Percentiles rank a stretch among this genome's conserved stretches.
These are phyloP conservation scores for Oldenlandia corymbosa DNA, from an alignment of 257 asterid genomes.

Conservation along the genomic window DNA sequence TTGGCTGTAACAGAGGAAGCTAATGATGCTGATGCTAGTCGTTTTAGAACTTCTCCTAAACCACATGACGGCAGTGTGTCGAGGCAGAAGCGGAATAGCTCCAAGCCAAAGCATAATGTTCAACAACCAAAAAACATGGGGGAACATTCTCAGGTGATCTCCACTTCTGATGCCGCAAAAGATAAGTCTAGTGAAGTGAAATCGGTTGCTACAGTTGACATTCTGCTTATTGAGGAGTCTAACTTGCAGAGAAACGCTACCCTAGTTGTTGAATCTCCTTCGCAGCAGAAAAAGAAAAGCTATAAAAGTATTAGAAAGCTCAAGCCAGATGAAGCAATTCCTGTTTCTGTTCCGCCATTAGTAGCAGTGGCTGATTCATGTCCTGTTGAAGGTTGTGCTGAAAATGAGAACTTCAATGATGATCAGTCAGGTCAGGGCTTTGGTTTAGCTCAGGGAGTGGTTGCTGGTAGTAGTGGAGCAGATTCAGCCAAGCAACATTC, in stretches of 20 bases:
- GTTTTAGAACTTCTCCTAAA: conserved; percentile 25
- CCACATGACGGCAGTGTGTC: conserved; percentile 43
- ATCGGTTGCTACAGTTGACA: conserved; percentile 35
- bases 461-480: conserved; percentile 30
- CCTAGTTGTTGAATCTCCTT: conserved; percentile 33
- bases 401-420: conserved; percentile 34
- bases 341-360: conserved; percentile 29
- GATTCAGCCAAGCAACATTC: conserved; percentile 33
- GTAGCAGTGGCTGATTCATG: conserved; percentile 21
- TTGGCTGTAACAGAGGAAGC: conserved; percentile 32
- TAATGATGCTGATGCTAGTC: conserved; percentile 22
- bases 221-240: conserved; percentile 29
- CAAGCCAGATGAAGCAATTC: conserved; percentile 39
- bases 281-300: conserved; percentile 52
- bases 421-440: conserved; percentile 29
- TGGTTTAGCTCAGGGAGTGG: conserved; percentile 27
- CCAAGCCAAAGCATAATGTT: conserved; percentile 56
- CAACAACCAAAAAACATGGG: conserved; percentile 29
- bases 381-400: conserved; percentile 28
- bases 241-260: conserved; percentile 26
- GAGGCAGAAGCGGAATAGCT: conserved; percentile 40
- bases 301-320: conserved; percentile 52
- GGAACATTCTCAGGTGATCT: conserved; percentile 32
- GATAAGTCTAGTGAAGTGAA: conserved; percentile 24
- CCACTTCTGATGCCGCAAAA: conserved; percentile 27